Conservation (phyloP, 345 rosid genomes). For the Melaleuca alternifolia region DNA sequence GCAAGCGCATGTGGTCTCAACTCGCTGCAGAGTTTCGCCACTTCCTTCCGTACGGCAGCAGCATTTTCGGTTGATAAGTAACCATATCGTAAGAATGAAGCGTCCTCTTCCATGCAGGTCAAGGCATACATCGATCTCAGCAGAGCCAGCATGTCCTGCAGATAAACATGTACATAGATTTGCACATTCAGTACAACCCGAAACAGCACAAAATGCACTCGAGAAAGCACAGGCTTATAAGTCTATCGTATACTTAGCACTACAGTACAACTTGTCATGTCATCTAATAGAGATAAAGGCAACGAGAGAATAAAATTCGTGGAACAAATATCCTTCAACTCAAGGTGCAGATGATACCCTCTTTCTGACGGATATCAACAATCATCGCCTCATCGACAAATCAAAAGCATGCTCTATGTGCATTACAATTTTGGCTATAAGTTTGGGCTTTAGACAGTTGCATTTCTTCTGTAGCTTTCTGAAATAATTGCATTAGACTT, state of each 20-base stretch:
- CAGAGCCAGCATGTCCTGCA: conserved; percentile 48
- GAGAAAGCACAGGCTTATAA: neutral
- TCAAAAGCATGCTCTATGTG: neutral
- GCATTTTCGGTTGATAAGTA: conserved; percentile 51
- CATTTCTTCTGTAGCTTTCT: neutral
- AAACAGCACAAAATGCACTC: neutral
- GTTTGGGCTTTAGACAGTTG: neutral
- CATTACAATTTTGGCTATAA: neutral
- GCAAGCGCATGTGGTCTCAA: conserved; percentile 75
- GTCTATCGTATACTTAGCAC: neutral
- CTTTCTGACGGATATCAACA: neutral
- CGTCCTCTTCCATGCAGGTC: conserved; percentile 65
- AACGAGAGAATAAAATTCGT: neutral
- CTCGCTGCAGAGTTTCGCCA: conserved; percentile 56
- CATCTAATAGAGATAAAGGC: neutral
- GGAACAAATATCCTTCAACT: neutral
- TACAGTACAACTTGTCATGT: neutral
- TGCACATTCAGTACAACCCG: neutral
- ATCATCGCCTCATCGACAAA: neutral
- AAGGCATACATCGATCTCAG: conserved; percentile 68
- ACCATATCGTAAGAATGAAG: conserved; percentile 60
- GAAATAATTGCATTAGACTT: neutral
- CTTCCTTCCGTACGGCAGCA: conserved; percentile 58
- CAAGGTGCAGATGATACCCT: neutral
- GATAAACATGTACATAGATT: neutral